Evolutionary conservation across 805 yeast genomes (phyloP).

Genomic region (Ogataea glucozyma): DNA sequence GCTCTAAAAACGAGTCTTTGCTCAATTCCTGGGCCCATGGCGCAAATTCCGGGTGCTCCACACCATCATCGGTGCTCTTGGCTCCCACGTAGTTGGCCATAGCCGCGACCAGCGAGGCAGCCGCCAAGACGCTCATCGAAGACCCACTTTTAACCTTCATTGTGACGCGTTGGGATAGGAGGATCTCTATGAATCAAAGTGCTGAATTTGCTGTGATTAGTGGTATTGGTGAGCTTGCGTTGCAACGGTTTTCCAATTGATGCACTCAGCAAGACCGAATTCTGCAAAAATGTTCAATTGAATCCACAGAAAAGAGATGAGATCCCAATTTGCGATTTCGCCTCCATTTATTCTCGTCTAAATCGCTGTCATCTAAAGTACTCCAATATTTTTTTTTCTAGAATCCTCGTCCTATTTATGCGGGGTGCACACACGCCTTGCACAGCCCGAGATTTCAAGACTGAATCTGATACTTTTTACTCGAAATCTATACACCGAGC

Average conservation of each 20-base stretch:
- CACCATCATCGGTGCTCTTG: constrained; percentile 15
- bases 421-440: constrained; percentile 3
- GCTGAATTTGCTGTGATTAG: too few relatives aligned
- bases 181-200: too few relatives aligned
- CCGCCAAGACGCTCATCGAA: constrained; percentile 15
- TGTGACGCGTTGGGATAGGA: too few relatives aligned
- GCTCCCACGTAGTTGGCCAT: constrained; percentile 10
- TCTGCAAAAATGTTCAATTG: too few relatives aligned
- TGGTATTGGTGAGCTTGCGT: too few relatives aligned
- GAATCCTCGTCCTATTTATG: constrained; percentile 13
- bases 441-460: not conserved
- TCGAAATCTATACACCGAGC: too few relatives aligned
- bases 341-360: too few relatives aligned
- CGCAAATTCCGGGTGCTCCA: constrained; percentile 35
- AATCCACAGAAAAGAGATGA: too few relatives aligned
- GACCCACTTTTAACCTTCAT: constrained; percentile 17
- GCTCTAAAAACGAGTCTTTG: constrained; percentile 61
- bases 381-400: constrained; percentile 6
- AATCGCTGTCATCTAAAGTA: not conserved
- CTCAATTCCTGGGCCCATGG: constrained; percentile 41
- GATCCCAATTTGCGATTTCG: too few relatives aligned
- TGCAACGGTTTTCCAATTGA: too few relatives aligned
- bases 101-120: constrained; percentile 12
- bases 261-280: too few relatives aligned
- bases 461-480: too few relatives aligned